Conservation (phyloP, 495 filamentous ascomycete genomes). For the Neurospora terricola region DNA sequence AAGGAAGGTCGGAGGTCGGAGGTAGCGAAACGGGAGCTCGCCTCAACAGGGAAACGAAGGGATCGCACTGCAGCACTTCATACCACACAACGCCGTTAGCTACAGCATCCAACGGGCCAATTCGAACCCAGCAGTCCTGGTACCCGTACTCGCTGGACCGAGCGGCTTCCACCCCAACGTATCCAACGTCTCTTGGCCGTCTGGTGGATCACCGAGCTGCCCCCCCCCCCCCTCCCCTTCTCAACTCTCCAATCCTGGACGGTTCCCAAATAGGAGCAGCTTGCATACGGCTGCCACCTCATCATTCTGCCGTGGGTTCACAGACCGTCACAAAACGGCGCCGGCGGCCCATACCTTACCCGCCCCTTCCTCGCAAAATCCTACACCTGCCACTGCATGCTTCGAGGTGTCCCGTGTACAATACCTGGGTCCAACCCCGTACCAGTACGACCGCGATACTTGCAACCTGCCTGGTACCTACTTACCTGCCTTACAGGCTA, state of each 20-base stretch:
- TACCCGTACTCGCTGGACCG: background rate
- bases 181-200: conserved; percentile 2
- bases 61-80: conserved; percentile 2
- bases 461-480: conserved; percentile 3
- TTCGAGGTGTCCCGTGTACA: conserved; percentile 1
- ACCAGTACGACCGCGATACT: conserved; percentile 24
- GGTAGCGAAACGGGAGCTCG: conserved; percentile 1
- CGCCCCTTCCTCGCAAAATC: conserved; percentile 19
- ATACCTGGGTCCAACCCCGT: conserved; percentile 23
- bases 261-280: conserved; percentile 20
- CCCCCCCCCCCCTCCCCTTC: conserved; percentile 12
- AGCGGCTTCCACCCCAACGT: background rate
- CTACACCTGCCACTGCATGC: background rate
- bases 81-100: conserved; percentile 1
- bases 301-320: conserved; percentile 26
- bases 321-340: conserved; percentile 21
- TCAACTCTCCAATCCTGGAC: conserved; percentile 10
- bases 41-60: background rate
- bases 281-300: conserved; percentile 29
- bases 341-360: conserved; percentile 14
- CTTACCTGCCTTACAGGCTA: conserved; percentile 10
- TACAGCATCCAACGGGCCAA: background rate
- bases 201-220: conserved; percentile 9
- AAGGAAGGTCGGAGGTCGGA: background rate
- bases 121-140: background rate